Conservation (phyloP, 768 basidiomycete species). For the Neoboletus magnificus region DNA sequence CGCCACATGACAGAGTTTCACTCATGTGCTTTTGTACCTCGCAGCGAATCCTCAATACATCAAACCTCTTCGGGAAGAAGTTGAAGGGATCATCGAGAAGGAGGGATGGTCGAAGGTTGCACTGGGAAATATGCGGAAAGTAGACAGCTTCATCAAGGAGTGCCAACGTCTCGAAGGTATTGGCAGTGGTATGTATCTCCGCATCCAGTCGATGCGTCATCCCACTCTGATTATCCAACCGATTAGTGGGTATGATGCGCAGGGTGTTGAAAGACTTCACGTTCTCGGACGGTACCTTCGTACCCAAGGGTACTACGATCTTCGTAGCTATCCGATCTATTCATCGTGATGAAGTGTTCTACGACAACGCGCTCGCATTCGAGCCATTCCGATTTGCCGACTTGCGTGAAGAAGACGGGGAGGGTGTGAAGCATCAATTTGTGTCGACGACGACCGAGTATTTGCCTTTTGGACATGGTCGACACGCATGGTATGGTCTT, state of each 20-base stretch:
- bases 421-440: too few relatives aligned
- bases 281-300: too few relatives aligned
- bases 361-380: too few relatives aligned
- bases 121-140: conserved; percentile 31
- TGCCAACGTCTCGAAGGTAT: conserved; percentile 10
- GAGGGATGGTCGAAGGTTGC: conserved; percentile 8
- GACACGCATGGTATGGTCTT: too few relatives aligned
- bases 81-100: neutral
- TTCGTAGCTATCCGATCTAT: too few relatives aligned
- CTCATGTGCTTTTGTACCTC: conserved; percentile 33
- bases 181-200: conserved; percentile 16
- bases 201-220: neutral
- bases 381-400: too few relatives aligned
- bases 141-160: conserved; percentile 37
- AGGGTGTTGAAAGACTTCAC: too few relatives aligned
- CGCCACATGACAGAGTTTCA: conserved; percentile 13
- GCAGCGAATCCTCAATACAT: conserved; percentile 35
- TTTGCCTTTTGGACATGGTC: too few relatives aligned
- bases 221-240: neutral
- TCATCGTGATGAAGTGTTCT: too few relatives aligned
- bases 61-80: conserved; percentile 30
- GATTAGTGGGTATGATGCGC: conserved; percentile 30
- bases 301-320: too few relatives aligned
- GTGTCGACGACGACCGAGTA: too few relatives aligned
- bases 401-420: too few relatives aligned